Evolutionary conservation across 306 rosid genomes (phyloP).

Genomic region (Ormosia emarginata): DNA sequence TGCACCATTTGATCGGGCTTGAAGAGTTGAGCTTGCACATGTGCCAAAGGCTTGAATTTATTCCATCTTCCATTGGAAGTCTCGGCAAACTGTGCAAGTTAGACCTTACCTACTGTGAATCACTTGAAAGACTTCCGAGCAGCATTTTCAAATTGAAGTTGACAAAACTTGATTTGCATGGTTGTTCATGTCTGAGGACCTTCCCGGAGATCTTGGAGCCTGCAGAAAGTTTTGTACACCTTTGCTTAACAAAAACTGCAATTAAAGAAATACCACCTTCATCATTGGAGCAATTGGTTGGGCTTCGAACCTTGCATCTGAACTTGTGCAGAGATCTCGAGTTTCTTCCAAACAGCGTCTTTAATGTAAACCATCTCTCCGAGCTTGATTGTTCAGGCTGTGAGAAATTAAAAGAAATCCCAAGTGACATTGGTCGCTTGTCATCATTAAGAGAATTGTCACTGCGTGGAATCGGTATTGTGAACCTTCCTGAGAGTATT

Average conservation of each 20-base stretch:
- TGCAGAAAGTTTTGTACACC: neutral
- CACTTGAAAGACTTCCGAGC: constrained; percentile 18
- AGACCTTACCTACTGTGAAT: constrained; percentile 6
- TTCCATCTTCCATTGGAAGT: constrained; percentile 27
- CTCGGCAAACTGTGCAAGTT: constrained; percentile 5
- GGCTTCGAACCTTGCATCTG: neutral
- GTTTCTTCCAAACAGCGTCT: constrained; percentile 11
- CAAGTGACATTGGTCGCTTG: constrained; percentile 2
- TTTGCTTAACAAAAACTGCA: neutral
- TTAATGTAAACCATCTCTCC: neutral
- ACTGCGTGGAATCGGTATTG: neutral
- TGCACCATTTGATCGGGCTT: constrained; percentile 10
- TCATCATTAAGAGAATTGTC: constrained; percentile 6
- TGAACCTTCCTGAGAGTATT: constrained; percentile 21
- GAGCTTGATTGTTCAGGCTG: too few relatives aligned
- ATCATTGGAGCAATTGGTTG: neutral
- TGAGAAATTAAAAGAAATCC: constrained; percentile 19
- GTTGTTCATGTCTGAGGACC: constrained; percentile 3
- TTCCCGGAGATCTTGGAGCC: constrained; percentile 23
- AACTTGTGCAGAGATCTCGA: neutral
- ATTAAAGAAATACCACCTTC: neutral
- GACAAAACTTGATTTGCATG: constrained; percentile 8
- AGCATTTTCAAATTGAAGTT: constrained; percentile 16
- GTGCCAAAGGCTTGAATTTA: neutral
- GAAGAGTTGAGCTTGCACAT: constrained; percentile 4